Evolutionary conservation across 2,329 filamentous ascomycete genomes (phyloP).

Genomic region (Aspergillus aculeatinus): DNA sequence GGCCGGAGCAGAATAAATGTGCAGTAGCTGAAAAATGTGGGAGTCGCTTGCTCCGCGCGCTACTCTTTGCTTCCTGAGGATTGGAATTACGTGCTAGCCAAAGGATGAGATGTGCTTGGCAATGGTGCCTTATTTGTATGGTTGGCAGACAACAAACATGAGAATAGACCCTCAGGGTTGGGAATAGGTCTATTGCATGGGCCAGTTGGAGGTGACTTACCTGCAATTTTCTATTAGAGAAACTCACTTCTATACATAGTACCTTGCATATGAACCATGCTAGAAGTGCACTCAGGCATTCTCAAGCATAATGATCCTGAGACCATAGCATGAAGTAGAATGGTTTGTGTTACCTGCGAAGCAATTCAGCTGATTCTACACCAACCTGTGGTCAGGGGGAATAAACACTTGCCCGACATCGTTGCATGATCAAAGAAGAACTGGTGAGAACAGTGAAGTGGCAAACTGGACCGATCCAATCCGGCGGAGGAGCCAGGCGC

Average conservation of each 20-base stretch:
- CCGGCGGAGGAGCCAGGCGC: background rate
- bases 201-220: background rate
- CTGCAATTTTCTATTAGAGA: too few species aligned
- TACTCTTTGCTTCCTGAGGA: background rate
- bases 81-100: background rate
- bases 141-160: background rate
- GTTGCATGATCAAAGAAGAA: background rate
- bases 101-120: background rate
- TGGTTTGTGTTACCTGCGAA: background rate
- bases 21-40: background rate
- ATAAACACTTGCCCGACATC: background rate
- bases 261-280: background rate
- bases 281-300: background rate
- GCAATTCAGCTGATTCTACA: background rate
- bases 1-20: background rate
- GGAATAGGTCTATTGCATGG: background rate
- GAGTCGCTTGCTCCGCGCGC: background rate
- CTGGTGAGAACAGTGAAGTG: background rate
- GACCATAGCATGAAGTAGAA: background rate
- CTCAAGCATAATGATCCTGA: too few species aligned
- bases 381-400: background rate
- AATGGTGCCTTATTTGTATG: background rate
- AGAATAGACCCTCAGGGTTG: background rate
- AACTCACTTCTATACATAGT: background rate
- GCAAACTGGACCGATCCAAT: background rate